A percentile compares a stretch with the other conserved stretches of the same genome.
Evolutionary conservation across 331 rosid genomes (phyloP).

Genomic region (Ulmus americana): DNA sequence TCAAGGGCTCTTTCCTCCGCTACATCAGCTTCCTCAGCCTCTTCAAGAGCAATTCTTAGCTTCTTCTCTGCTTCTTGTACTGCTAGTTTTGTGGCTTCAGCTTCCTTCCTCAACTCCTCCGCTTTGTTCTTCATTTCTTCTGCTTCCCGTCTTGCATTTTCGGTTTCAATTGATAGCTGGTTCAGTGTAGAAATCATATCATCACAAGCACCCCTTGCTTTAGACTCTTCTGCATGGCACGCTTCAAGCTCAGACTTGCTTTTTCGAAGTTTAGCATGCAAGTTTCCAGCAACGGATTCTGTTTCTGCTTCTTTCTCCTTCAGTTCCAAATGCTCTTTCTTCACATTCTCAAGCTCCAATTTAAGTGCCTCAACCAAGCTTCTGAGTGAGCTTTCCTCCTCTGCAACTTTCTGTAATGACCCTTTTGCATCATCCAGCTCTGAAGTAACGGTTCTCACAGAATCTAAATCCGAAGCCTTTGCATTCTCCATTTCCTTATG

Average conservation of each 20-base stretch:
- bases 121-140: constrained; percentile 73
- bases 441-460: constrained; percentile 61
- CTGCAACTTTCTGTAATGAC: constrained; percentile 75
- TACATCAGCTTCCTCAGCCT: constrained; percentile 77
- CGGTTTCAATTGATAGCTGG: constrained; percentile 64
- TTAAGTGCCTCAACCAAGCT: constrained; percentile 68
- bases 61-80: constrained; percentile 67
- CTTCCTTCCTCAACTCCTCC: constrained; percentile 64
- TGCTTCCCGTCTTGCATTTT: constrained; percentile 56
- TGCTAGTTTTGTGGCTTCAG: constrained; percentile 51
- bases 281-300: constrained; percentile 76
- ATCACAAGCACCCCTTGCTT: constrained; percentile 68
- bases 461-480: constrained; percentile 64
- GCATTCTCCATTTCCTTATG: constrained; percentile 73
- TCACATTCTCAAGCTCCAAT: constrained; percentile 77
- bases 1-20: constrained; percentile 75
- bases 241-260: constrained; percentile 73
- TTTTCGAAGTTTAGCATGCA: constrained; percentile 75
- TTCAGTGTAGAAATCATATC: constrained; percentile 69
- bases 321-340: constrained; percentile 69
- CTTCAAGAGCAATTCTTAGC: constrained; percentile 61
- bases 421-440: constrained; percentile 89
- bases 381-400: constrained; percentile 82
- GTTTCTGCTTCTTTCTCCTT: constrained; percentile 88
- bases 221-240: constrained; percentile 62